These are phyloP conservation scores for Panaeolus cyanescens DNA, from an alignment of 768 basidiomycete genomes.

Conservation along the genomic window DNA sequence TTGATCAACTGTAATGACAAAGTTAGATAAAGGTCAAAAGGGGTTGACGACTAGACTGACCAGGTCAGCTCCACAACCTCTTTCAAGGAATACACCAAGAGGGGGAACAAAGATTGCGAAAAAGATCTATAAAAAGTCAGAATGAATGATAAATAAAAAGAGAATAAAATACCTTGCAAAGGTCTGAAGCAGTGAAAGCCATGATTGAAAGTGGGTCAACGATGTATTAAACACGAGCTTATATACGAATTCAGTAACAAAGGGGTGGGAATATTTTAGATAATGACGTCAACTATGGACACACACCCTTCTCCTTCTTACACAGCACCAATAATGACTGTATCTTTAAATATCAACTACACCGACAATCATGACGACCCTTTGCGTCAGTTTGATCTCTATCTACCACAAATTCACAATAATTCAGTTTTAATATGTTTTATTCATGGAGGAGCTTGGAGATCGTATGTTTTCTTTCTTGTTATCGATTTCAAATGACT, in stretches of 20 bases:
- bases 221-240: not conserved
- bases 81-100: constrained; percentile 85
- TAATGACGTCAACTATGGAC: constrained; percentile 18
- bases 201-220: constrained; percentile 36
- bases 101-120: constrained; percentile 79
- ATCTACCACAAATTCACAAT: constrained; percentile 26
- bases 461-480: constrained; percentile 49
- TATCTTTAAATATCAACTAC: constrained; percentile 42
- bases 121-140: constrained; percentile 38
- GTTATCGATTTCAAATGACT: not conserved
- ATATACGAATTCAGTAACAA: not conserved
- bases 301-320: not conserved
- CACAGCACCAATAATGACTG: constrained; percentile 2
- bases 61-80: constrained; percentile 79
- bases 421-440: constrained; percentile 56
- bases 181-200: constrained; percentile 73
- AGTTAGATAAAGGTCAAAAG: constrained; percentile 9
- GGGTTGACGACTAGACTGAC: constrained; percentile 28
- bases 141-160: constrained; percentile 9
- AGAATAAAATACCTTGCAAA: constrained; percentile 64
- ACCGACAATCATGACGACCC: constrained; percentile 24
- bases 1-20: constrained; percentile 54
- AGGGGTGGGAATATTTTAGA: not conserved
- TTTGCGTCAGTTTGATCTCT: constrained; percentile 57
- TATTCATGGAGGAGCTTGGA: constrained; percentile 86